Evolutionary conservation across 2,329 filamentous ascomycete species (phyloP), one percentile per base, ranked within the genome.

Genomic region (Exserohilum rostratum): DNA sequence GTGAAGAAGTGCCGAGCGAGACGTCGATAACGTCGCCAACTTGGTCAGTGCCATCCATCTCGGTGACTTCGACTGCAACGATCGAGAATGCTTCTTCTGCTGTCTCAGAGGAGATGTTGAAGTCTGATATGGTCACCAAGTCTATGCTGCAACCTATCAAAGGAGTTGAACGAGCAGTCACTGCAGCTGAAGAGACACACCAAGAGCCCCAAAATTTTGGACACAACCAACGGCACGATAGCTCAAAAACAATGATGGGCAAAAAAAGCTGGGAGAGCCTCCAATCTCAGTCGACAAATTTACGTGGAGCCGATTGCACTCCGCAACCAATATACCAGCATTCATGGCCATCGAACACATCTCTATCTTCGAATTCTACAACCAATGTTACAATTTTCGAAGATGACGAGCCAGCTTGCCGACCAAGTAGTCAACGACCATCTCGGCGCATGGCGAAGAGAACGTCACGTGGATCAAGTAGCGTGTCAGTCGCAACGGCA

Each of bases 341-440:
- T 27, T 39, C 43, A 29, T 29, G 25, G 6, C 42, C 35, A 9
- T 15, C 17, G 29, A 35, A 35, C 11, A 29, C 35, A 6, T 7
- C 43, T 17, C 35, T 22, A 6, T 47, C 45, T 6, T 31, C 37
- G 12, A 43, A 29, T n/a, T 43, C 50, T 30, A 30, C 40, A 27
- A 9, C 29, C 7, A 44, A 18, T 12, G 15, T 49, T n/a, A 48
- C 22, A 9, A 5, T 48, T 4, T 22, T 48, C 13, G 15, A 39
- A 20, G 45, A 53, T 17, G 18, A 44, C 13, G 45, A 49, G 6
- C 30, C 50, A 5, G 22, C 38, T n/a, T 17, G 38, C n/a, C 50
- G 50, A 15, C 50, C 50, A 5, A 53, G 50, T 17, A 49, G 31
- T 9, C 50, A 53, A 20, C 30, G 50, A 12, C 50, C 50, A 5